These are phyloP conservation scores for Plasmopara muralis DNA, from an alignment of 352 stramenopile species.

Conservation along the genomic window DNA sequence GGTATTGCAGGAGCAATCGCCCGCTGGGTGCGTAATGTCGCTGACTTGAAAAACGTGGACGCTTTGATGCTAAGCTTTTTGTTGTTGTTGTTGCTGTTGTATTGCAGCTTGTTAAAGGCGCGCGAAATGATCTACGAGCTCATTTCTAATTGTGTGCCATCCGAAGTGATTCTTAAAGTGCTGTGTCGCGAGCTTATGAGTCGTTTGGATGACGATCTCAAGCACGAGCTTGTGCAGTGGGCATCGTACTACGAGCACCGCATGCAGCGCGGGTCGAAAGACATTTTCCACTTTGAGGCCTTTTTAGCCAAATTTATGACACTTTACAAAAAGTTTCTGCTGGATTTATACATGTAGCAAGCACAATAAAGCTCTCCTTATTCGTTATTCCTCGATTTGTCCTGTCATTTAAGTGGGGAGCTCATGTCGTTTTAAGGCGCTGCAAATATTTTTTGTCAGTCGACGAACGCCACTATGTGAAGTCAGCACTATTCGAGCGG, in stretches of 20 bases:
- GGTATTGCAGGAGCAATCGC: slow-evolving; percentile 94
- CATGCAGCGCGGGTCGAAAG: slow-evolving; percentile 93
- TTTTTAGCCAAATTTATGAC: slow-evolving; percentile 99
- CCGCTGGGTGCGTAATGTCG: slow-evolving; percentile 51
- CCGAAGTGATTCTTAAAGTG: slow-evolving; percentile 94
- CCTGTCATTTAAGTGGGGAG: slow-evolving; percentile 5
- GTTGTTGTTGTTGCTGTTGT: neutral
- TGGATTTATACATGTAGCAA: slow-evolving; percentile 88
- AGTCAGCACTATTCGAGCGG: slow-evolving; percentile 17
- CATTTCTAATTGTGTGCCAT: slow-evolving; percentile 97
- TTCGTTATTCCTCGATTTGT: slow-evolving; percentile 4
- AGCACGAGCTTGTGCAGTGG: slow-evolving; percentile 91
- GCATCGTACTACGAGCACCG: slow-evolving; percentile 91
- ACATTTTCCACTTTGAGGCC: slow-evolving; percentile 99
- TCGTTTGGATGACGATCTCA: slow-evolving; percentile 94
- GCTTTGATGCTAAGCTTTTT: neutral
- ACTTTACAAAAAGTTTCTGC: slow-evolving; percentile 98
- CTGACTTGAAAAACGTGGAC: neutral
- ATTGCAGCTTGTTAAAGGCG: slow-evolving; percentile 80
- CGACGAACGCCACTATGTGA: slow-evolving; percentile 22
- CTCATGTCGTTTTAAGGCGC: slow-evolving; percentile 35
- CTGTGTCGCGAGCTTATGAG: slow-evolving; percentile 89
- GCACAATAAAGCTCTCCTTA: neutral
- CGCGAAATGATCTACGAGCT: slow-evolving; percentile 98
- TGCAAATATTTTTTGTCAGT: slow-evolving; percentile 31